Evolutionary conservation across 768 basidiomycete species (phyloP).

Genomic region (Rhizopogon vinicolor): DNA sequence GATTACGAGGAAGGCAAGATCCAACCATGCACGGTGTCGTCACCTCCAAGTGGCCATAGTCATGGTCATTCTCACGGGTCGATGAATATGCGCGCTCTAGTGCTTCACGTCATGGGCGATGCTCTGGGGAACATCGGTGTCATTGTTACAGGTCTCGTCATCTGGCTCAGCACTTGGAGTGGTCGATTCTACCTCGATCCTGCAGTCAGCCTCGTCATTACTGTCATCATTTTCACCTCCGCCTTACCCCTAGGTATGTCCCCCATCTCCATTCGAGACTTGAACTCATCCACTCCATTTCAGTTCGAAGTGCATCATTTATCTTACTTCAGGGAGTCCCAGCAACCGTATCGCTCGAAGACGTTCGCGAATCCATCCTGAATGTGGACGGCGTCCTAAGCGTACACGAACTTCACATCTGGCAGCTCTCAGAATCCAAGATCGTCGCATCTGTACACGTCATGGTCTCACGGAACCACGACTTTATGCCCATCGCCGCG

Average conservation of each 20-base stretch:
- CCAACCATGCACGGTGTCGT: slow-evolving; percentile 5
- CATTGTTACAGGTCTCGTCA: slow-evolving; percentile 90
- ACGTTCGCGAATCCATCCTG: slow-evolving; percentile 75
- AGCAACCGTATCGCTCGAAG: slow-evolving; percentile 79
- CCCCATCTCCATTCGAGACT: not conserved
- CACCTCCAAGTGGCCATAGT: slow-evolving; percentile 12
- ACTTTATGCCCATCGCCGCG: slow-evolving; percentile 88
- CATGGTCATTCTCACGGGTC: slow-evolving; percentile 48
- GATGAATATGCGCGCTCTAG: slow-evolving; percentile 97
- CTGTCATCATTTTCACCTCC: slow-evolving; percentile 93
- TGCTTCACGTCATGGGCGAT: slow-evolving; percentile 94
- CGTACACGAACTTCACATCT: slow-evolving; percentile 93
- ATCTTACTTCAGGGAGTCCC: slow-evolving; percentile 96
- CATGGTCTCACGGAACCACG: slow-evolving; percentile 69
- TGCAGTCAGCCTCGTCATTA: slow-evolving; percentile 88
- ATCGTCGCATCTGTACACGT: slow-evolving; percentile 96
- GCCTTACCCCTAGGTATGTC: slow-evolving; percentile 81
- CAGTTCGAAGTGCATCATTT: slow-evolving; percentile 87
- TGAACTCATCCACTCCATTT: slow-evolving; percentile 3
- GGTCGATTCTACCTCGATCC: slow-evolving; percentile 94
- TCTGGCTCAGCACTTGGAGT: slow-evolving; percentile 82
- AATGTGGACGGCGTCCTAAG: slow-evolving; percentile 76
- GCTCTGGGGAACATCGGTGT: slow-evolving; percentile 98
- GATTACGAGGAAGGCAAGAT: slow-evolving; percentile 42
- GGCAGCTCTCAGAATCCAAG: slow-evolving; percentile 95